A percentile compares a stretch with the other conserved stretches of the same genome.
Evolutionary conservation across 1,284 basidiomycete species (phyloP).

Genomic region (Boletus mariae): DNA sequence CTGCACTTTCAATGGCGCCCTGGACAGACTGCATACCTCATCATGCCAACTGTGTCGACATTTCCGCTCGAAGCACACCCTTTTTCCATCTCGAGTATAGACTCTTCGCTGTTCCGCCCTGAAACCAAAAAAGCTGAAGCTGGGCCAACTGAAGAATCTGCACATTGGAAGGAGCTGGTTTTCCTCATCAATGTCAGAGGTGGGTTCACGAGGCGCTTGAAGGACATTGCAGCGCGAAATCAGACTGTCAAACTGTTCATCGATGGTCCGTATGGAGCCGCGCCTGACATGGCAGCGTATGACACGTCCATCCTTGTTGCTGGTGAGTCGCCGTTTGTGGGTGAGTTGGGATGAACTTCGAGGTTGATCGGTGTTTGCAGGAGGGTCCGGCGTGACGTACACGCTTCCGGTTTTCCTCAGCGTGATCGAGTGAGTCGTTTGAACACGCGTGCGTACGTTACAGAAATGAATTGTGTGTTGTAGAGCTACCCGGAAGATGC

Average conservation of each 20-base stretch:
- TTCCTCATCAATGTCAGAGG: slow-evolving; percentile 50
- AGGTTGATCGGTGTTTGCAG: slow-evolving; percentile 15
- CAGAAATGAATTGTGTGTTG: neutral
- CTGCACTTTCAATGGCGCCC: slow-evolving; percentile 34
- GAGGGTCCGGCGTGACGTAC: slow-evolving; percentile 43
- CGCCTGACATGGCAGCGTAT: slow-evolving; percentile 35
- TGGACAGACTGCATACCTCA: slow-evolving; percentile 51
- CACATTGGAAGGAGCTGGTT: slow-evolving; percentile 40
- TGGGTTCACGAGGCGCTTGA: slow-evolving; percentile 40
- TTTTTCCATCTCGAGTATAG: slow-evolving; percentile 51
- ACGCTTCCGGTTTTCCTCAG: slow-evolving; percentile 39
- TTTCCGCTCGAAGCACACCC: slow-evolving; percentile 51
- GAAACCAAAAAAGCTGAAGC: neutral
- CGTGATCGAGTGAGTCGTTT: slow-evolving; percentile 34
- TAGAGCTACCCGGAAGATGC: slow-evolving; percentile 28
- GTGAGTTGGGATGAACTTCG: neutral
- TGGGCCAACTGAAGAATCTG: neutral
- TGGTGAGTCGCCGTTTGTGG: slow-evolving; percentile 20
- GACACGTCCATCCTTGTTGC: slow-evolving; percentile 39
- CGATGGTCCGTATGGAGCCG: slow-evolving; percentile 44
- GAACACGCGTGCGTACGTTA: no score
- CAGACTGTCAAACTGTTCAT: slow-evolving; percentile 33
- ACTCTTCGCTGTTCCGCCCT: slow-evolving; percentile 22
- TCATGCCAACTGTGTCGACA: slow-evolving; percentile 40
- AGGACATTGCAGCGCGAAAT: slow-evolving; percentile 25